Evolutionary conservation across 352 stramenopile genomes (phyloP), one percentile per base, ranked within the genome.

Genomic region (Pythium sukuiense): DNA sequence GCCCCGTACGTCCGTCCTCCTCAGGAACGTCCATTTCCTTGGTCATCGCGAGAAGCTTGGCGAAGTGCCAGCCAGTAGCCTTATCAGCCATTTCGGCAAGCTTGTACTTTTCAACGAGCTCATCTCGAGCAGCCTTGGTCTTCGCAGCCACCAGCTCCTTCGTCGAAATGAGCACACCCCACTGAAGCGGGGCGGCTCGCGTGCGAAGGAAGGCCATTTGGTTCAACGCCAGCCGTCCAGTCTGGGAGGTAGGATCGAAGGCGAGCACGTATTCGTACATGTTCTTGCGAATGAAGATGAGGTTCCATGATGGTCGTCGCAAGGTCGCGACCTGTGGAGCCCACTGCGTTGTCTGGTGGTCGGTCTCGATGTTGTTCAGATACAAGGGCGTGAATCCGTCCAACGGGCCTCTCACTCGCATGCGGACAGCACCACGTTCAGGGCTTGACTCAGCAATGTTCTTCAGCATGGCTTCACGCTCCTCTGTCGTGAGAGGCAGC

Each of bases 191-290:
- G 6, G 87, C 87, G 9, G 76, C 79, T 62, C 87, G 85, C 76
- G 86, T 84, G 8, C 75, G 80, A 70, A 95, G 72, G 61, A 91
- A 91, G 0, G 74, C 67, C 24, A 93, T 80, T 58, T 95, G 81
- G 5, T 67, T 72, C 20, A 95, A 65, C 3, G 75, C 76, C 20
- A 67, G 65, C 33, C 79, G 77, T 6, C 83, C 83, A n/a, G 66
- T 61, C 33, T 71, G 77, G 9, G 77, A 79, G 13, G 77, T 75
- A 39, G 87, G 85, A 52, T 93, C 85, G 49, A 95, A 73, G 7
- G 84, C 81, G 56, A 95, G 53, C 16, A 92, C 76, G 59, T 83
- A 87, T 49, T 95, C 87, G 67, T 95, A 95, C 87, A 95, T 95
- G 52, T 94, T 93, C 66, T 88, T 89, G 55, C 87, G 80, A 49